A percentile compares a stretch with the other conserved stretches of the same genome.
Conservation (phyloP, 371 early-diverging fungal species). For the Blastocladiella emersonii region DNA sequence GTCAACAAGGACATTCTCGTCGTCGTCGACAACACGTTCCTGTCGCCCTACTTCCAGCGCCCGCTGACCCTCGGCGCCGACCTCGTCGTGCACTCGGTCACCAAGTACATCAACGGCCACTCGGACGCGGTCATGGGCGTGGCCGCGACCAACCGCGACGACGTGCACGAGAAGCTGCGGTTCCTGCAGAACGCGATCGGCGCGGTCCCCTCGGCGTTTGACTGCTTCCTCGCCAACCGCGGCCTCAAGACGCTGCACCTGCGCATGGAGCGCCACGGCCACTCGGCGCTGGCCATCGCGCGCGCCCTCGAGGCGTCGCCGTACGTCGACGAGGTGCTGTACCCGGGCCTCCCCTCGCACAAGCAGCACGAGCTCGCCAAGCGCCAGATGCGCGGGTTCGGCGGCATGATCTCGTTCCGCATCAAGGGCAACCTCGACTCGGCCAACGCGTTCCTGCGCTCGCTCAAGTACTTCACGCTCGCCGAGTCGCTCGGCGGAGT, state of each 20-base stretch:
- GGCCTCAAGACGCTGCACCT: slow-evolving; percentile 90
- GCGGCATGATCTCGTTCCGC: slow-evolving; percentile 79
- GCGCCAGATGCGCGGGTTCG: slow-evolving; percentile 61
- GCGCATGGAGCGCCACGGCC: slow-evolving; percentile 83
- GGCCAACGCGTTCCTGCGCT: slow-evolving; percentile 52
- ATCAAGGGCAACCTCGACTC: slow-evolving; percentile 52
- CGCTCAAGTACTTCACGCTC: slow-evolving; percentile 55
- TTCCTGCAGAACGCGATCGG: slow-evolving; percentile 94
- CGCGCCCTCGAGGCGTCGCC: slow-evolving; percentile 43
- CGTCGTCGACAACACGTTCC: slow-evolving; percentile 98
- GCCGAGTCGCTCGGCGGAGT: slow-evolving; percentile 82
- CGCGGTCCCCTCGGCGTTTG: slow-evolving; percentile 92
- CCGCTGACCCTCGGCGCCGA: slow-evolving; percentile 88
- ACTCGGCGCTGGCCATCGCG: slow-evolving; percentile 69
- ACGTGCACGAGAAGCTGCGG: slow-evolving; percentile 52
- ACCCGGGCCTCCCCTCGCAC: slow-evolving; percentile 70
- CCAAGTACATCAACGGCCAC: slow-evolving; percentile 97
- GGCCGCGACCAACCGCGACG: slow-evolving; percentile 62
- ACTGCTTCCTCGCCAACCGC: slow-evolving; percentile 87
- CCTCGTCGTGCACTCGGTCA: slow-evolving; percentile 94
- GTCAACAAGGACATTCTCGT: slow-evolving; percentile 47
- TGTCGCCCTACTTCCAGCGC: slow-evolving; percentile 91
- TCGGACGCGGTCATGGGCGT: slow-evolving; percentile 96
- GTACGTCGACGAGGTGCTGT: slow-evolving; percentile 58
- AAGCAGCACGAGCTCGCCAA: slow-evolving; percentile 68